Evolutionary conservation across 768 basidiomycete genomes (phyloP).

Genomic region (Chalciporus pseudorubinellus): DNA sequence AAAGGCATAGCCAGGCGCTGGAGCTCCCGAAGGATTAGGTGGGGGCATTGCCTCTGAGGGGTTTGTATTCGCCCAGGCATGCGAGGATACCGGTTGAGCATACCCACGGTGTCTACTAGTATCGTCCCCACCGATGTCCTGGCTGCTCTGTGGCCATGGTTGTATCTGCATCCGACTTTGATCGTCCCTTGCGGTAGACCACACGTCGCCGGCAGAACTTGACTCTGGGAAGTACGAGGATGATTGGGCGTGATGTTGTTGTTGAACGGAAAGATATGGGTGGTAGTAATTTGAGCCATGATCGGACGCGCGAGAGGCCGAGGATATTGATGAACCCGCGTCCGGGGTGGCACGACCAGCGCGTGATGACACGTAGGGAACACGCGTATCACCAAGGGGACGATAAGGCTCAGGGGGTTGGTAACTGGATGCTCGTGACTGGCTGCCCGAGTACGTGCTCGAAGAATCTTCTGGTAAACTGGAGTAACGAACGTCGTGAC

Average conservation of each 20-base stretch:
- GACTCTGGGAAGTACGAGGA: slow-evolving; percentile 26
- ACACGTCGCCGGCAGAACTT: slow-evolving; percentile 17
- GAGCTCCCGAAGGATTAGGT: slow-evolving; percentile 18
- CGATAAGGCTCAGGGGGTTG: slow-evolving; percentile 27
- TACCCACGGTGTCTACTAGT: slow-evolving; percentile 34
- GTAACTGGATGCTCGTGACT: slow-evolving; percentile 21
- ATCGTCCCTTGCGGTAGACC: slow-evolving; percentile 23
- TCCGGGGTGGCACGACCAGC: slow-evolving; percentile 29
- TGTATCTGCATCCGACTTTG: slow-evolving; percentile 19
- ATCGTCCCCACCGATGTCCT: slow-evolving; percentile 22
- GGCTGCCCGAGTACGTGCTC: slow-evolving; percentile 11
- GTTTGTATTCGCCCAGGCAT: slow-evolving; percentile 22
- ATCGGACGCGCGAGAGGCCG: slow-evolving; percentile 28
- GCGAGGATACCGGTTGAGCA: slow-evolving; percentile 21
- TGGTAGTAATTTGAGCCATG: slow-evolving; percentile 23
- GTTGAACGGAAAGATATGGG: slow-evolving; percentile 24
- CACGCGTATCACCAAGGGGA: slow-evolving; percentile 26
- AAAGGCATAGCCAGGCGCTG: slow-evolving; percentile 36
- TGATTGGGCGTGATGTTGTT: slow-evolving; percentile 22
- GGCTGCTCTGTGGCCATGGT: slow-evolving; percentile 27
- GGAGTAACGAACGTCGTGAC: slow-evolving; percentile 22
- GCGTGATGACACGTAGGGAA: slow-evolving; percentile 25
- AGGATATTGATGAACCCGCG: slow-evolving; percentile 15
- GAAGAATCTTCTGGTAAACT: slow-evolving; percentile 22
- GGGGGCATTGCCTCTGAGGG: slow-evolving; percentile 25